Percentiles rank a stretch among this genome's conserved stretches.
phyloP scores from a whole-genome alignment of 352 stramenopile species.

The Peronosclerospora sorghi region DNA sequence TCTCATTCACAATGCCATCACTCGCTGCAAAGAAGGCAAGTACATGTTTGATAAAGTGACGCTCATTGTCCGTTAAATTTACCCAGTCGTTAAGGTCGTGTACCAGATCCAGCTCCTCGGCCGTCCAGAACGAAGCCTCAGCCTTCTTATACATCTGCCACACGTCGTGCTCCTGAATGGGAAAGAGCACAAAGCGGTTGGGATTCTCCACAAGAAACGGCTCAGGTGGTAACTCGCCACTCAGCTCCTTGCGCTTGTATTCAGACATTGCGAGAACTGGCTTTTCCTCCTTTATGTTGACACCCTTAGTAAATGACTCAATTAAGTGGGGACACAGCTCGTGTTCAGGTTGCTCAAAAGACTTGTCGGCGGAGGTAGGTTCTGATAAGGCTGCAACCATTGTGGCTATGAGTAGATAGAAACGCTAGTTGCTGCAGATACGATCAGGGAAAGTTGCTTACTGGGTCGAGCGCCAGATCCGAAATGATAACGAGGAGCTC shows the following conservation, averaged over 20 bases:
- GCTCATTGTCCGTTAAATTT: slow-evolving; percentile 91
- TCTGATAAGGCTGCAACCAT: slow-evolving; percentile 31
- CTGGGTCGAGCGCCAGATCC: slow-evolving; percentile 17
- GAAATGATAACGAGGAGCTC: slow-evolving; percentile 13
- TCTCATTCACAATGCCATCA: slow-evolving; percentile 99
- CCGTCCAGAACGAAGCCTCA: slow-evolving; percentile 98
- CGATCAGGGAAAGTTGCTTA: slow-evolving; percentile 7
- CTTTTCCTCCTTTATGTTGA: slow-evolving; percentile 12
- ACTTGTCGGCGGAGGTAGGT: slow-evolving; percentile 6
- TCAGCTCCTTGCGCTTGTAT: slow-evolving; percentile 83
- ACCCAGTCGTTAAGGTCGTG: slow-evolving; percentile 94
- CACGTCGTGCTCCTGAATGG: slow-evolving; percentile 94
- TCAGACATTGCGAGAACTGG: slow-evolving; percentile 48
- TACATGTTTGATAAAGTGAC: slow-evolving; percentile 96
- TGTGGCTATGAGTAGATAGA: background rate
- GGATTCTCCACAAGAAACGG: slow-evolving; percentile 93
- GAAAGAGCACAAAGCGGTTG: slow-evolving; percentile 96
- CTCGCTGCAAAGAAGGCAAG: slow-evolving; percentile 97
- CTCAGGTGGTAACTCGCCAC: slow-evolving; percentile 78
- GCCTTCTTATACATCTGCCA: slow-evolving; percentile 99
- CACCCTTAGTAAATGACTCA: slow-evolving; percentile 10
- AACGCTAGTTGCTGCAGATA: background rate
- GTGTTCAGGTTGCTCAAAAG: slow-evolving; percentile 22
- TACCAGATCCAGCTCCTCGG: slow-evolving; percentile 96
- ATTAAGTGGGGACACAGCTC: slow-evolving; percentile 16